Conservation (phyloP, 805 yeast genomes). For the Starmerella gropengiesseri region DNA sequence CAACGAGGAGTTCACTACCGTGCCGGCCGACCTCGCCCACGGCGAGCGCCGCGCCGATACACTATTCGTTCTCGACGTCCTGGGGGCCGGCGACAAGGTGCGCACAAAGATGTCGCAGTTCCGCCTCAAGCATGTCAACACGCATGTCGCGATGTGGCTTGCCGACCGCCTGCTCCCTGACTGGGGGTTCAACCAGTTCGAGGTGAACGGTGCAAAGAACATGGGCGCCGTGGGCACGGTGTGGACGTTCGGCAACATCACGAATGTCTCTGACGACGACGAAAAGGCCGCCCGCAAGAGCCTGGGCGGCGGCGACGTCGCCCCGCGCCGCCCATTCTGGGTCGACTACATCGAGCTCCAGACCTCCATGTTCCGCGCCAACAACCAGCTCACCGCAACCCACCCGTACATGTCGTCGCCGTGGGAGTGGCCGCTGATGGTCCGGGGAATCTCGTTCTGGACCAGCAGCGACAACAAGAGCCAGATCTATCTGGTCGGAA, state of each 20-base stretch:
- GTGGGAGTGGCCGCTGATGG: constrained; percentile 77
- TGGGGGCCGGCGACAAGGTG: constrained; percentile 26
- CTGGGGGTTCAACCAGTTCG: constrained; percentile 93
- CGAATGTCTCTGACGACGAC: constrained; percentile 36
- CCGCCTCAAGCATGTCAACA: constrained; percentile 53
- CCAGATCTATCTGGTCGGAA: constrained; percentile 87
- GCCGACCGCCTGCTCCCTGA: constrained; percentile 70
- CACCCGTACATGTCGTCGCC: constrained; percentile 97
- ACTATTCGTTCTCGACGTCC: constrained; percentile 49
- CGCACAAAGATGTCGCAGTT: constrained; percentile 71
- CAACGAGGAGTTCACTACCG: constrained; percentile 77
- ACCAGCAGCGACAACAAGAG: constrained; percentile 46
- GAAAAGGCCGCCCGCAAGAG: constrained; percentile 47
- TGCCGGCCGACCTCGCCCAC: constrained; percentile 60
- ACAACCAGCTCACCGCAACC: constrained; percentile 71
- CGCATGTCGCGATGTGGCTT: constrained; percentile 79
- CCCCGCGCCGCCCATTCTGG: constrained; percentile 46
- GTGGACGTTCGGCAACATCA: constrained; percentile 68
- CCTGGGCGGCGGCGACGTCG: constrained; percentile 9
- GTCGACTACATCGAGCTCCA: constrained; percentile 87
- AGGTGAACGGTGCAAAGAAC: constrained; percentile 89
- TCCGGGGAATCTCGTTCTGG: constrained; percentile 95
- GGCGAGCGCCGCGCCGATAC: constrained; percentile 63
- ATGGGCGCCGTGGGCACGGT: constrained; percentile 51
- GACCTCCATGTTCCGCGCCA: constrained; percentile 78